phyloP scores from a whole-genome alignment of 495 filamentous ascomycete genomes.

The Penicillium goetzii region DNA sequence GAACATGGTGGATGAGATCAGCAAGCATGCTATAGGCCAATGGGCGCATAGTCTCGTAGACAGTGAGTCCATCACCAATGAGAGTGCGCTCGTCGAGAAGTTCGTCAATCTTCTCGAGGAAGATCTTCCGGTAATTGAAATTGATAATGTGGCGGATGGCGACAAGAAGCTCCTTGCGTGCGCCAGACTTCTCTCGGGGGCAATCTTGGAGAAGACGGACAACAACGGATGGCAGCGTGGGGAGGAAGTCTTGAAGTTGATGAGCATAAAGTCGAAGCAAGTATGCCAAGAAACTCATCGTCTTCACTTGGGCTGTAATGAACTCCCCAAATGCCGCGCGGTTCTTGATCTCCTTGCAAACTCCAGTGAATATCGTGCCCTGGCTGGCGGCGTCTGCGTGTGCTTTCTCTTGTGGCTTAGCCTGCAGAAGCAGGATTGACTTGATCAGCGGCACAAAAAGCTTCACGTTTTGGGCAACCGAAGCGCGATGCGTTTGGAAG shows the following conservation, averaged over 20 bases:
- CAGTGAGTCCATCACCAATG: constrained; percentile 93
- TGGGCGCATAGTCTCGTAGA: constrained; percentile 94
- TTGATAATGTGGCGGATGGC: constrained; percentile 99
- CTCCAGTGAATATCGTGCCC: constrained; percentile 83
- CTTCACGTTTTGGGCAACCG: constrained; percentile 84
- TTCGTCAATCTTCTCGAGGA: constrained; percentile 92
- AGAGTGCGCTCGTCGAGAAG: constrained; percentile 90
- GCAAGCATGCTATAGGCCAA: constrained; percentile 98
- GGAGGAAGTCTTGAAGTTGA: constrained; percentile 87
- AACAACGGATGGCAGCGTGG: constrained; percentile 84
- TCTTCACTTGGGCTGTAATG: constrained; percentile 97
- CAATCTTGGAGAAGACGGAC: constrained; percentile 93
- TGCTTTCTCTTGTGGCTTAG: constrained; percentile 89
- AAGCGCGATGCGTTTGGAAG: constrained; percentile 85
- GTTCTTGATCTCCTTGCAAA: constrained; percentile 93
- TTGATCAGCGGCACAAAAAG: constrained; percentile 94
- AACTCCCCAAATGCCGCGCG: constrained; percentile 95
- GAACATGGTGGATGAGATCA: constrained; percentile 95
- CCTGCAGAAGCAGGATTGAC: constrained; percentile 83
- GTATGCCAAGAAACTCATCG: constrained; percentile 98
- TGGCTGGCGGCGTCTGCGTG: constrained; percentile 78
- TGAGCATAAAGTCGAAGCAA: constrained; percentile 85
- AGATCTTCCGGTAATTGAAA: constrained; percentile 96
- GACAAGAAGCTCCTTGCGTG: constrained; percentile 92
- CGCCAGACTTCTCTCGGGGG: constrained; percentile 88